These are phyloP conservation scores for Fusarium humuli DNA, from an alignment of 2,329 filamentous ascomycete species.

Conservation along the genomic window DNA sequence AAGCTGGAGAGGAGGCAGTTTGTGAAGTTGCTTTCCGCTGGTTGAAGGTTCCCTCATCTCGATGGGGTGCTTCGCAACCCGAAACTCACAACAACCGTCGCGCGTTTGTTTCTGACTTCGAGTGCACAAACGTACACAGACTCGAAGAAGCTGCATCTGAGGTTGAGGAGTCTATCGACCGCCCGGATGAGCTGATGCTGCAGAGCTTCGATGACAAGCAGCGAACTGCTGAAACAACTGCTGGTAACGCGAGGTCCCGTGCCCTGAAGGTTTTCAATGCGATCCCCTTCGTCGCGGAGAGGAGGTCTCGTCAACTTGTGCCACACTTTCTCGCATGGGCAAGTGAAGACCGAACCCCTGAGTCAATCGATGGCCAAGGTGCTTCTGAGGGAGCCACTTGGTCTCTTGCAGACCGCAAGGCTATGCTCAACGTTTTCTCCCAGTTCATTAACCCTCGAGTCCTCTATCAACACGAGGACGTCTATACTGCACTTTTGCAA, in stretches of 20 bases:
- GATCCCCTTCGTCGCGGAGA: conserved; percentile 83
- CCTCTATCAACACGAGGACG: conserved; percentile 80
- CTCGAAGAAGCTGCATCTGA: conserved; percentile 65
- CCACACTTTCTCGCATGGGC: conserved; percentile 89
- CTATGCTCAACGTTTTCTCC: conserved; percentile 82
- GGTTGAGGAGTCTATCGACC: conserved; percentile 64
- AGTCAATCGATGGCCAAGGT: conserved; percentile 49
- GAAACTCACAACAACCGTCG: conserved; percentile 52
- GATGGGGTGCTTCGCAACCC: conserved; percentile 60
- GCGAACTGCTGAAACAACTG: conserved; percentile 61
- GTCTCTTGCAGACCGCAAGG: conserved; percentile 84
- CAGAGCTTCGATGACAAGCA: conserved; percentile 74
- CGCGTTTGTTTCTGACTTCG: conserved; percentile 75
- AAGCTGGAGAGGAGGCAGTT: conserved; percentile 78
- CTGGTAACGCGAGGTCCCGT: conserved; percentile 74
- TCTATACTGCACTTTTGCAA: conserved; percentile 78
- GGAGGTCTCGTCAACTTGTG: conserved; percentile 83
- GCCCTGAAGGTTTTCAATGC: conserved; percentile 82
- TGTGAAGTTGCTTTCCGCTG: conserved; percentile 81
- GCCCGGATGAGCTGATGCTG: conserved; percentile 69
- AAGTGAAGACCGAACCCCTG: conserved; percentile 58
- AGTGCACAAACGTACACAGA: conserved; percentile 80
- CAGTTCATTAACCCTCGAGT: conserved; percentile 89
- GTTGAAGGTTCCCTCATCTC: conserved; percentile 71
- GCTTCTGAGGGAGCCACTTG: conserved; percentile 62